phyloP scores from a whole-genome alignment of 352 stramenopile species.

The Phytophthora multivora region DNA sequence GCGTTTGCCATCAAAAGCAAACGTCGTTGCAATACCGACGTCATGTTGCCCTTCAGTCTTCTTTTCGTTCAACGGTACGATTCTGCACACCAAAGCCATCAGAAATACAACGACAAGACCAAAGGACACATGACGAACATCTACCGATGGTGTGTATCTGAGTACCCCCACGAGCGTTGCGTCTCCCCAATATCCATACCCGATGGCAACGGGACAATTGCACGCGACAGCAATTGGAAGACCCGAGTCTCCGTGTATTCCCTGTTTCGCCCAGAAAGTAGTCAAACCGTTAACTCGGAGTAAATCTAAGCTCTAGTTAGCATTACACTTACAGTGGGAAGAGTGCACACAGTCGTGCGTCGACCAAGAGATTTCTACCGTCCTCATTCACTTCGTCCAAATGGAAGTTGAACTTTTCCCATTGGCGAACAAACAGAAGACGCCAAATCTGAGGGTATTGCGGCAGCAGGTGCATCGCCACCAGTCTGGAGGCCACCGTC shows the following conservation, averaged over 20 bases:
- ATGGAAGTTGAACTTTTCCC: conserved; percentile 58
- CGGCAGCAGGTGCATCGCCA: conserved; percentile 48
- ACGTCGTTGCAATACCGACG: conserved; percentile 19
- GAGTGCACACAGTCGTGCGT: conserved; percentile 35
- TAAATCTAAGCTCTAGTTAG: not conserved
- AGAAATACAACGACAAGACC: not conserved
- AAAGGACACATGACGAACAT: not conserved
- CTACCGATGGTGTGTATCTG: conserved; percentile 48
- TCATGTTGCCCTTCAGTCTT: conserved; percentile 1
- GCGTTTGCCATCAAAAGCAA: conserved; percentile 49
- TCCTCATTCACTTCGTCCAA: conserved; percentile 25
- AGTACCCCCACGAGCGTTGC: conserved; percentile 33
- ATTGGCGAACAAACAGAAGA: conserved; percentile 50
- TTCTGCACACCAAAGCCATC: conserved; percentile 9
- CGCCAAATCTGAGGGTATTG: conserved; percentile 58
- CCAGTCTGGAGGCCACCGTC: conserved; percentile 41
- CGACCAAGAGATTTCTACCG: conserved; percentile 31
- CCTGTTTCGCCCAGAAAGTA: conserved; percentile 13
- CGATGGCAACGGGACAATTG: conserved; percentile 55
- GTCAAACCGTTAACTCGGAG: not conserved
- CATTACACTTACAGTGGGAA: conserved; percentile 39
- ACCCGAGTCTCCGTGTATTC: conserved; percentile 57
- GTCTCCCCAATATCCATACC: conserved; percentile 61
- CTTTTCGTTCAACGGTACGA: conserved; percentile 10
- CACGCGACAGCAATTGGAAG: conserved; percentile 67